A percentile compares a stretch with the other conserved stretches of the same genome.
These are phyloP conservation scores for Cudoniella acicularis DNA, from an alignment of 495 filamentous ascomycete genomes.

Conservation along the genomic window DNA sequence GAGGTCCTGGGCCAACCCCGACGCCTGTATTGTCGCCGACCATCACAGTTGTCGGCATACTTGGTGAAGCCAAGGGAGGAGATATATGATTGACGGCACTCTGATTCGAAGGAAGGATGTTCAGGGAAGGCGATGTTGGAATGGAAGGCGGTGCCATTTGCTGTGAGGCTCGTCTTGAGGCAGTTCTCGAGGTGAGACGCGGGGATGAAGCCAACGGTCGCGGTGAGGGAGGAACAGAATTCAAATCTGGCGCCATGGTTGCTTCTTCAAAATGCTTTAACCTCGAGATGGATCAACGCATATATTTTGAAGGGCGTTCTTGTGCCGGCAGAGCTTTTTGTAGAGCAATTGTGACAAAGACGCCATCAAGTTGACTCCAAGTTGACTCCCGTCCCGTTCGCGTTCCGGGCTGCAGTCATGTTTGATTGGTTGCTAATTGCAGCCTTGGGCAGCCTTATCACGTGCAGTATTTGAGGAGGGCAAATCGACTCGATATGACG, in stretches of 20 bases:
- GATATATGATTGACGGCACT: conserved; percentile 41
- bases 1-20: conserved; percentile 60
- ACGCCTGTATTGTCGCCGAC: conserved; percentile 52
- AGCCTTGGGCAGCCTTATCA: not conserved
- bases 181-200: conserved; percentile 16
- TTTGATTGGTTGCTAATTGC: not conserved
- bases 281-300: not conserved
- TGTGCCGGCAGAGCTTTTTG: not conserved
- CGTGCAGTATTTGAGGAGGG: not conserved
- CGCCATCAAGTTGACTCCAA: no score
- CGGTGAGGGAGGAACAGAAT: conserved; percentile 44
- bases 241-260: conserved; percentile 52
- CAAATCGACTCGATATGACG: not conserved
- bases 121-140: conserved; percentile 21
- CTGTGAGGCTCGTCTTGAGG: conserved; percentile 22
- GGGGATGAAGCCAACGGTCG: conserved; percentile 20
- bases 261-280: not conserved
- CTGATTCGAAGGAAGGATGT: conserved; percentile 52
- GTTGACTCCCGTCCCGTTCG: no score
- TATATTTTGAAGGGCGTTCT: not conserved
- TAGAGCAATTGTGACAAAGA: not conserved
- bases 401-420: not conserved
- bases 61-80: conserved; percentile 18
- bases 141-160: conserved; percentile 10
- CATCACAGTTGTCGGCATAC: conserved; percentile 6